Base-by-base conservation (phyloP, 345 rosid genomes). In the Erodium maritimum region DNA sequence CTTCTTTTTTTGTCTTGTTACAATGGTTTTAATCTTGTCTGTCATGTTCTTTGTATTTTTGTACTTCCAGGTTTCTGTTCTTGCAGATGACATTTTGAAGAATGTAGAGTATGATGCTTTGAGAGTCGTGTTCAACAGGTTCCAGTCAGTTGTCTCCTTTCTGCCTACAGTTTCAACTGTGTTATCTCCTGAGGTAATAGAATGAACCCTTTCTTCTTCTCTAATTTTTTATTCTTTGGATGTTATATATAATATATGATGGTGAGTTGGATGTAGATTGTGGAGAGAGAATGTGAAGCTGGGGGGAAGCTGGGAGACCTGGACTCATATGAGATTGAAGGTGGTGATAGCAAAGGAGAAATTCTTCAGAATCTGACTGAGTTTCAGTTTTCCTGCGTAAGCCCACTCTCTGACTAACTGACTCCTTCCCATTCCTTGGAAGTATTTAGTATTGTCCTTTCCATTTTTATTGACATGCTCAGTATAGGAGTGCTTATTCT, bases 361-460 rank as follows among this genome's bases (percentile, higher is more conserved):
- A 81, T 87, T 57, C 88, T 93, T 65, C 99, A 93, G 77, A 93
- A 93, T 67, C 83, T 93, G 45, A 54, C 94, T 0, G 99, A 93
- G 79, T 93, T 93, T 76, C 99, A 93, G 72, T 89, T 93, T 67
- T 93, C 99, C 69, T 89, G 96, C 71, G 99, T 93, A 78, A 87
- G 99, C 14, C 10, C 72, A 23, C 24, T 48, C 9, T 52, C 55
- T 52, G 46, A 37, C 4, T 3, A 29, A 29, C 34, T 29, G 34
- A 3, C 34, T 29, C 5, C 34, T 37, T 37, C 10, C 1, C 10
- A 1, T 37, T 37, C 46, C 14, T 37, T 1, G 10, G 13, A 37
- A 37, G 46, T 37, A 11, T 37, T 37, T 37, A 37, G 10, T 4
- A 12, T 12, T 37, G 34, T 3, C 5, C 8, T 29, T 29, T 29